phyloP scores from a whole-genome alignment of 495 filamentous ascomycete genomes.

The Penicillium cosmopolitanum region DNA sequence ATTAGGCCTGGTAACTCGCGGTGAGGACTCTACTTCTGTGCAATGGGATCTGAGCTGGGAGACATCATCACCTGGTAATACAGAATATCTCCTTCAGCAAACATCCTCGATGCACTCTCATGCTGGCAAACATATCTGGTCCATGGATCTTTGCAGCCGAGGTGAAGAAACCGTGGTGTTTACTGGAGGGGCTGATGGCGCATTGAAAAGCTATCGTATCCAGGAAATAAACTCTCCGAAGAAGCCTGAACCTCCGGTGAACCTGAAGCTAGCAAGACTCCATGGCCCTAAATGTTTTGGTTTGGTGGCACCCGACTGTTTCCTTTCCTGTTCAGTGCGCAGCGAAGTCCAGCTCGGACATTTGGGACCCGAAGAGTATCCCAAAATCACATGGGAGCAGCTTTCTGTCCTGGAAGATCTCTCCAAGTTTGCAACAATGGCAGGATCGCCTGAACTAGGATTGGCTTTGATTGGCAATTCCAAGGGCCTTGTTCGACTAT shows the following conservation, averaged over 20 bases:
- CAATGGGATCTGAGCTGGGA: slow-evolving; percentile 64
- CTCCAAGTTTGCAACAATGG: slow-evolving; percentile 32
- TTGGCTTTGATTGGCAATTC: slow-evolving; percentile 44
- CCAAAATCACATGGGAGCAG: slow-evolving; percentile 34
- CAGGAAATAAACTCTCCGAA: slow-evolving; percentile 9
- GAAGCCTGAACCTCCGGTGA: background rate
- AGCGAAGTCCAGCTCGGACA: slow-evolving; percentile 62
- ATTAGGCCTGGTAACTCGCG: slow-evolving; percentile 66
- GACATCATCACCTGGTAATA: slow-evolving; percentile 14
- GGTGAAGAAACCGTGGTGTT: slow-evolving; percentile 51
- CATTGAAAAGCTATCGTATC: slow-evolving; percentile 43
- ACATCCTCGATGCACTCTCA: slow-evolving; percentile 63
- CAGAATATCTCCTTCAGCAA: slow-evolving; percentile 50
- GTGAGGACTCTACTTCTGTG: slow-evolving; percentile 76
- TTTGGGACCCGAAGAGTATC: slow-evolving; percentile 21
- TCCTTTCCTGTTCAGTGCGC: slow-evolving; percentile 62
- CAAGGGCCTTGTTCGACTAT: slow-evolving; percentile 37
- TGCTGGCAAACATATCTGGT: slow-evolving; percentile 91
- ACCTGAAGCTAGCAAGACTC: slow-evolving; percentile 27
- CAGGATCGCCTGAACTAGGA: slow-evolving; percentile 31
- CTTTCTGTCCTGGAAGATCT: slow-evolving; percentile 37
- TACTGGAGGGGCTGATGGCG: slow-evolving; percentile 89
- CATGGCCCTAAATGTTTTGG: slow-evolving; percentile 66
- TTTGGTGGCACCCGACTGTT: slow-evolving; percentile 59
- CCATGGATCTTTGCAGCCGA: slow-evolving; percentile 52